Evolutionary conservation across 768 basidiomycete genomes (phyloP).

Genomic region (Trichaptum fuscoviolaceum): DNA sequence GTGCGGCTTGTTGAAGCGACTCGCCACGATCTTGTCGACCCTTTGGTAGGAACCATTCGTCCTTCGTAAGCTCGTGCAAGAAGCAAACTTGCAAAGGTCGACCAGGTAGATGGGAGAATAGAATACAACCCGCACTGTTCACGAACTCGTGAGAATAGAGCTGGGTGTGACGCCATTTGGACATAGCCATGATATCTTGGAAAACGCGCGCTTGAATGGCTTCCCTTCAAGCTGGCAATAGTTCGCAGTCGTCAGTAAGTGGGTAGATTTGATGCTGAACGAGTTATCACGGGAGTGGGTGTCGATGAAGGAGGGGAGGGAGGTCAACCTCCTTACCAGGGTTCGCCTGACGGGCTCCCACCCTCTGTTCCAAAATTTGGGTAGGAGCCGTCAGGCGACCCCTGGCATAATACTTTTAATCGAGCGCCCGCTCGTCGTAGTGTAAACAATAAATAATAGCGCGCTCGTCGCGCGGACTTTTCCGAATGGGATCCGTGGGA

Average conservation of each 20-base stretch:
- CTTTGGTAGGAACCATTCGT: conserved; percentile 47
- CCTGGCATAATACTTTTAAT: no score
- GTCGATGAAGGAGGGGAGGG: neutral
- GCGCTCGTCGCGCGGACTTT: no score
- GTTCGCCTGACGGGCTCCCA: no score
- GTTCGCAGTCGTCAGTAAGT: neutral
- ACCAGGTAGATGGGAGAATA: neutral
- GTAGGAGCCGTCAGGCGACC: no score
- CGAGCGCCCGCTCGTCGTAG: no score
- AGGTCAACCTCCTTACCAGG: no score
- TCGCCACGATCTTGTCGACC: conserved; percentile 59
- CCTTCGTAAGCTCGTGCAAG: conserved; percentile 21
- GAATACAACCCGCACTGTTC: neutral
- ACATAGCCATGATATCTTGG: neutral
- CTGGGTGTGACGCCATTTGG: neutral
- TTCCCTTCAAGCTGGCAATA: neutral
- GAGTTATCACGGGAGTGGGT: neutral
- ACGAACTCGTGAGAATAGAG: conserved; percentile 2
- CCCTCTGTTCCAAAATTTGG: no score
- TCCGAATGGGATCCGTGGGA: no score
- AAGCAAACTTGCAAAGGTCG: conserved; percentile 23
- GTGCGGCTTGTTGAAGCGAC: conserved; percentile 41
- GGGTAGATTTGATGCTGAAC: neutral
- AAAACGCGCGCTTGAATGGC: neutral
- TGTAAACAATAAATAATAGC: no score